These are phyloP conservation scores for Inosperma sp. DNA, from an alignment of 768 basidiomycete species.

Conservation along the genomic window DNA sequence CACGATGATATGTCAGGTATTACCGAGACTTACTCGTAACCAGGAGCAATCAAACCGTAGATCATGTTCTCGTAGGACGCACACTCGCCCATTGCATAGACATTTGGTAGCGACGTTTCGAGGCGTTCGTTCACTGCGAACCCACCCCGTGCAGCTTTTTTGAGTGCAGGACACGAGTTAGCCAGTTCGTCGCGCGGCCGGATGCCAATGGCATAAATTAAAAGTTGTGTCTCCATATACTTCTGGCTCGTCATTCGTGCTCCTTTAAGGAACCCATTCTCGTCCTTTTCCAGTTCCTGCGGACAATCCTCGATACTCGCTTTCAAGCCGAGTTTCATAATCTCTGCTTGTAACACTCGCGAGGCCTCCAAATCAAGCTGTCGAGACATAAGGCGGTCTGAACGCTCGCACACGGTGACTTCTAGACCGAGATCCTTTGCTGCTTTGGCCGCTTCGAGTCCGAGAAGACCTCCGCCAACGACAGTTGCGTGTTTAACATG, in stretches of 20 bases:
- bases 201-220: constrained; percentile 69
- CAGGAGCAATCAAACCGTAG: constrained; percentile 76
- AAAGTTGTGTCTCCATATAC: constrained; percentile 37
- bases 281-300: background rate
- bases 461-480: constrained; percentile 68
- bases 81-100: constrained; percentile 77
- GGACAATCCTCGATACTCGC: constrained; percentile 13
- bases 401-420: constrained; percentile 4
- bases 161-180: constrained; percentile 49
- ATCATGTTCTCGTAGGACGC: constrained; percentile 61
- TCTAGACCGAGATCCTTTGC: constrained; percentile 41
- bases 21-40: constrained; percentile 31
- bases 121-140: constrained; percentile 55
- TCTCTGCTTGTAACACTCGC: constrained; percentile 15
- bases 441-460: constrained; percentile 73
- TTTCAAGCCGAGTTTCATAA: constrained; percentile 49
- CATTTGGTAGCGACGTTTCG: constrained; percentile 50
- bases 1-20: background rate
- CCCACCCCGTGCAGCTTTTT: constrained; percentile 47
- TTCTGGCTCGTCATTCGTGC: constrained; percentile 1
- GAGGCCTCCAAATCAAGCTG: constrained; percentile 30
- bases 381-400: constrained; percentile 9
- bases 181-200: constrained; percentile 61
- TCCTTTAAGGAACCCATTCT: background rate
- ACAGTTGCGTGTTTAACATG: constrained; percentile 48